A percentile compares a stretch with the other conserved stretches of the same genome.
Evolutionary conservation across 2,329 filamentous ascomycete species (phyloP).

Genomic region (Penicillium hordei): DNA sequence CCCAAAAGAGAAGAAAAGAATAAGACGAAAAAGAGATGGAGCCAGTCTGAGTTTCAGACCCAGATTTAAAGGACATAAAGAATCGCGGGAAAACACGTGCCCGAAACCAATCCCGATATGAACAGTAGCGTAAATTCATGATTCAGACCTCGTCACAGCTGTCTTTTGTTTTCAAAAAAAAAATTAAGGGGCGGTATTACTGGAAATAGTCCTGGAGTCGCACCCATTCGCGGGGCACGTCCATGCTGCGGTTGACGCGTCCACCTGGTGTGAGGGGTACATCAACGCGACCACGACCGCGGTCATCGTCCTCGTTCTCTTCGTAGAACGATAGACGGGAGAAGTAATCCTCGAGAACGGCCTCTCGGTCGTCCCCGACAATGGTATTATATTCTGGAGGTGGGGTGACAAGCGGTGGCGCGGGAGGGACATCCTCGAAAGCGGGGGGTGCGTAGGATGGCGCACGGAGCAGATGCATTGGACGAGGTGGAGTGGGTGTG

Average conservation of each 20-base stretch:
- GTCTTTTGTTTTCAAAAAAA: not conserved
- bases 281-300: slow-evolving; percentile 49
- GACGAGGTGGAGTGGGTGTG: slow-evolving; percentile 54
- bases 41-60: not conserved
- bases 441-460: slow-evolving; percentile 87
- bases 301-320: slow-evolving; percentile 58
- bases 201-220: slow-evolving; percentile 33
- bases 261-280: slow-evolving; percentile 64
- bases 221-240: slow-evolving; percentile 59
- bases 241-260: slow-evolving; percentile 63
- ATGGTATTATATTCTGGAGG: slow-evolving; percentile 83
- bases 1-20: not conserved
- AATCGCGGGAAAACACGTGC: slow-evolving; percentile 5
- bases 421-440: slow-evolving; percentile 77
- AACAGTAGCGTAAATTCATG: slow-evolving; percentile 25
- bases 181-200: not conserved
- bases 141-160: slow-evolving; percentile 18
- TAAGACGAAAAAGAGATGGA: not conserved
- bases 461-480: slow-evolving; percentile 78
- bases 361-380: slow-evolving; percentile 67
- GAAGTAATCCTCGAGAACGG: slow-evolving; percentile 80
- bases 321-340: slow-evolving; percentile 68
- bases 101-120: slow-evolving; percentile 7
- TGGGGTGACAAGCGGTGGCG: slow-evolving; percentile 72
- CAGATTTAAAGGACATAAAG: slow-evolving; percentile 2